Evolutionary conservation across 257 asterid genomes (phyloP).

Genomic region (Solanum piurae): DNA sequence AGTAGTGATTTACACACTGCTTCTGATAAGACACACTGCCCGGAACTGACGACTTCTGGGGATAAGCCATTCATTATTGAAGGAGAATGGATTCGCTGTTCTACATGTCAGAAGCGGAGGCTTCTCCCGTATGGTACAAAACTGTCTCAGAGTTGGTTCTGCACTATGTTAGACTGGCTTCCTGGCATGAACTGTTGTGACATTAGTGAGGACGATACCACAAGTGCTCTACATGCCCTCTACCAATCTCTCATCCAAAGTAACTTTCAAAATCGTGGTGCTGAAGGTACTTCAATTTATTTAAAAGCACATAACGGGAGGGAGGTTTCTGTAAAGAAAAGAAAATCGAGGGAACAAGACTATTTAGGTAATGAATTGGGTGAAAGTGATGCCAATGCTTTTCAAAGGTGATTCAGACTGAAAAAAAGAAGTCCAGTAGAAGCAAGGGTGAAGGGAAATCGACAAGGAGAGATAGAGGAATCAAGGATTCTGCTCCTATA

Average conservation of each 20-base stretch:
- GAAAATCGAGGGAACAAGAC: too few species aligned
- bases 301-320: conserved; percentile 10
- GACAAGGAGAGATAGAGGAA: too few species aligned
- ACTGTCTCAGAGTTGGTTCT: conserved; percentile 64
- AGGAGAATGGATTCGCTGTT: conserved; percentile 70
- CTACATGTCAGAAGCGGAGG: conserved; percentile 59
- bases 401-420: too few species aligned
- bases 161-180: conserved; percentile 90
- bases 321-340: not conserved
- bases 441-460: too few species aligned
- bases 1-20: not conserved
- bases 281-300: conserved; percentile 10
- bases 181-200: conserved; percentile 82
- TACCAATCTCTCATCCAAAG: not conserved
- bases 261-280: conserved; percentile 16
- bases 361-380: too few species aligned
- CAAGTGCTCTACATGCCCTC: conserved; percentile 38
- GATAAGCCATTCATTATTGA: conserved; percentile 32
- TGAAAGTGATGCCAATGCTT: too few species aligned
- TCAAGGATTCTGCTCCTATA: too few species aligned
- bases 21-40: not conserved
- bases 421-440: too few species aligned
- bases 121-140: conserved; percentile 54
- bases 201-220: conserved; percentile 57
- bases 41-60: conserved; percentile 10